Evolutionary conservation across 1,139 yeast species (phyloP), one percentile per base, ranked within the genome.

Genomic region (Yamadazyma atmosphaerica): DNA sequence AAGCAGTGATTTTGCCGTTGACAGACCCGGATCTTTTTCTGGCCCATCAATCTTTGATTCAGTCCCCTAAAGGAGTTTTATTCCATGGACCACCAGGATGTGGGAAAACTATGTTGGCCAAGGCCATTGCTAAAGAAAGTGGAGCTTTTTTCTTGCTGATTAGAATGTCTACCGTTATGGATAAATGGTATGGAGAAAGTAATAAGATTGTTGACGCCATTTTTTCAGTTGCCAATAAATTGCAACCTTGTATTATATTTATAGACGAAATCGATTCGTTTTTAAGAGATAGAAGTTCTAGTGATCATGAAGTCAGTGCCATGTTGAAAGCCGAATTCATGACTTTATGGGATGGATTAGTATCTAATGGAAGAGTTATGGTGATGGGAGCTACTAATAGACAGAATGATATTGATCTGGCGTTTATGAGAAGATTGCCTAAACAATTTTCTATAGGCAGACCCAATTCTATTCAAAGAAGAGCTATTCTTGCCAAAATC

Each of bases 71-170:
- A 55, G 98, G 98, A 19, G 97, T 92, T 2, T 66, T 92, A 33
- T 74, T 92, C 40, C 83, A 88, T 56, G 98, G 98, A 0, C 98
- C 98, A 2, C 98, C 98, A 0, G 98, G 98, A 0, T 92, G 98
- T 61, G 98, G 98, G 42, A 92, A 92, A 62, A 92, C 98, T 9
- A 87, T 92, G 96, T 72, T 92, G 52, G 98, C 98, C 15, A 90
- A 90, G 60, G 98, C 98, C 0, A 75, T 92, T 35, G 98, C 98
- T 1, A 79, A 82, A 40, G 96, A 90, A 59, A 83, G 95, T 51
- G 90, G 90, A 0, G 98, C 98, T 0, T 88, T 85, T 52, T 92
- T 92, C 62, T 76, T 92, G 38, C 89, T 90, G 57, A 85, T 92
- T 39, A 77, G 96, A 60, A 87, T 92, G 95, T 88, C 96, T 6